Evolutionary conservation across 164 flowering plant genomes (phyloP).

Genomic region (Stephania yunnanensis): DNA sequence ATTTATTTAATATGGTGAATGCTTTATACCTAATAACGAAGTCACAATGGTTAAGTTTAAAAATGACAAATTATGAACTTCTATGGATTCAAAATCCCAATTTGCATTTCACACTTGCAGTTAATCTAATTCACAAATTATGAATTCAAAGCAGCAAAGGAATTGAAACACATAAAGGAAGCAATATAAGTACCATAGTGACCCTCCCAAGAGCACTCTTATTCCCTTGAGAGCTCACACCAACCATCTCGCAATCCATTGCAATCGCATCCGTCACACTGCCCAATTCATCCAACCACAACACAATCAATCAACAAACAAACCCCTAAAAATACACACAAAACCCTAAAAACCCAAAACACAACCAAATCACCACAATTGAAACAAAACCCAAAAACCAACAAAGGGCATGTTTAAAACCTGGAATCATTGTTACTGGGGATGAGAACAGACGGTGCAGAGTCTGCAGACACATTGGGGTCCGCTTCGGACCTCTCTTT

Average conservation of each 20-base stretch:
- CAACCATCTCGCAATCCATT: constrained; percentile 99
- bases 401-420: constrained; percentile 16
- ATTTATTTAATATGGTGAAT: no score
- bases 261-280: constrained; percentile 74
- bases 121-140: not conserved
- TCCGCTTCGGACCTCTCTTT: constrained; percentile 38
- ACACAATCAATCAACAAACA: no score
- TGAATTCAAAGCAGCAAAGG: not conserved
- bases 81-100: not conserved
- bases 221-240: constrained; percentile 65
- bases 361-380: not conserved
- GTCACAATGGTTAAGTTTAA: no score
- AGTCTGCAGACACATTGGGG: constrained; percentile 21
- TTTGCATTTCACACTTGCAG: not conserved
- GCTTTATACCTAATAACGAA: no score
- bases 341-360: not conserved
- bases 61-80: not conserved
- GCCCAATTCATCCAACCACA: constrained; percentile 15
- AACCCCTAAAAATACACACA: not conserved
- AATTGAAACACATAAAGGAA: constrained; percentile 1
- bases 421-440: constrained; percentile 51
- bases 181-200: constrained; percentile 51
- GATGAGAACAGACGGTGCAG: constrained; percentile 24
- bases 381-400: not conserved
- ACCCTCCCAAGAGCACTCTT: constrained; percentile 93